phyloP scores from a whole-genome alignment of 2,329 filamentous ascomycete species.

The Botrytis galanthina region DNA sequence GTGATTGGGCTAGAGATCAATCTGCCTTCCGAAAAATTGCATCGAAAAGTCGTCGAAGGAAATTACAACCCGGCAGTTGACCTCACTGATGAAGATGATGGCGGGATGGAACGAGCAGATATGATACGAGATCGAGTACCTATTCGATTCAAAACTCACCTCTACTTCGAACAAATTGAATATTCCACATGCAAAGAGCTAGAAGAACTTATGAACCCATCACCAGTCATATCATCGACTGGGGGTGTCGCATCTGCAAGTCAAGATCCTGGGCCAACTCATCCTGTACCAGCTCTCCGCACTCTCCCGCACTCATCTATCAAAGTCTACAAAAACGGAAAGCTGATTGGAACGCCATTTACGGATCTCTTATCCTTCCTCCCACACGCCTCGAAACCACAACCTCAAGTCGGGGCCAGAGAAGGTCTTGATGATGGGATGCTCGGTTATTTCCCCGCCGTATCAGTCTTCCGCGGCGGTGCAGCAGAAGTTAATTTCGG shows the following conservation, averaged over 20 bases:
- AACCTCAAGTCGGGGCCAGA: slow-evolving; percentile 69
- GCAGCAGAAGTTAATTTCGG: slow-evolving; percentile 94
- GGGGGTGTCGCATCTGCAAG: slow-evolving; percentile 39
- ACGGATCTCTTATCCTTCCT: slow-evolving; percentile 86
- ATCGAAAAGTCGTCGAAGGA: slow-evolving; percentile 83
- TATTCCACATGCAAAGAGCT: slow-evolving; percentile 86
- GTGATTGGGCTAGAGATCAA: slow-evolving; percentile 93
- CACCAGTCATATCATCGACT: slow-evolving; percentile 48
- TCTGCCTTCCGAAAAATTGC: slow-evolving; percentile 78
- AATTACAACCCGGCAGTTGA: slow-evolving; percentile 87
- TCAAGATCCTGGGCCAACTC: slow-evolving; percentile 66
- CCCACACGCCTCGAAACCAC: slow-evolving; percentile 79
- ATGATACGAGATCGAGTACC: slow-evolving; percentile 94
- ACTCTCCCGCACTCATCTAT: slow-evolving; percentile 85
- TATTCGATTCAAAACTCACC: slow-evolving; percentile 88
- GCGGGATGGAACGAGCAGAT: slow-evolving; percentile 62
- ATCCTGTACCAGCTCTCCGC: slow-evolving; percentile 70
- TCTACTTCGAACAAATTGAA: slow-evolving; percentile 91
- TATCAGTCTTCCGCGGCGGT: slow-evolving; percentile 88
- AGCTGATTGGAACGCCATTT: slow-evolving; percentile 81
- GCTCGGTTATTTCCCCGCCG: slow-evolving; percentile 91
- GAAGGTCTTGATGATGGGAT: slow-evolving; percentile 91
- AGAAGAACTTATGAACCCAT: slow-evolving; percentile 76
- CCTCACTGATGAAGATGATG: slow-evolving; percentile 50
- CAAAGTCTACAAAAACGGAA: slow-evolving; percentile 89